Conservation (phyloP, 495 filamentous ascomycete species). For the Clavariopsis aquatica region DNA sequence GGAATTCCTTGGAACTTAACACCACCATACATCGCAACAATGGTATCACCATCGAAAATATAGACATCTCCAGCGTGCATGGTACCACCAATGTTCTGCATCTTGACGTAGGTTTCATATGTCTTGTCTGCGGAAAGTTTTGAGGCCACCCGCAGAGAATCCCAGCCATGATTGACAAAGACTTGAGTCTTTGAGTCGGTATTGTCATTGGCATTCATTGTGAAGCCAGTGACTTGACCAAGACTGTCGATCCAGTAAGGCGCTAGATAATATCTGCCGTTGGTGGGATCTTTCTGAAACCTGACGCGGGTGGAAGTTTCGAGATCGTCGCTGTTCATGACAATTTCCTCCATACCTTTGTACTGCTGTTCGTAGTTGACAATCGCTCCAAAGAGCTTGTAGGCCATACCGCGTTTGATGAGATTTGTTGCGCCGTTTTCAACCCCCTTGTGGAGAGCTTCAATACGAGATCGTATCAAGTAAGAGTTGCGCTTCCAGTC, state of each 20-base stretch:
- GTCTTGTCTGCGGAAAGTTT: conserved; percentile 62
- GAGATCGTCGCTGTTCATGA: conserved; percentile 67
- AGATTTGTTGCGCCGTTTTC: conserved; percentile 34
- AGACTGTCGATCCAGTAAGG: conserved; percentile 37
- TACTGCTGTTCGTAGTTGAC: conserved; percentile 71
- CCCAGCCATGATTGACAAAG: conserved; percentile 81
- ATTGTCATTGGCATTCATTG: conserved; percentile 75
- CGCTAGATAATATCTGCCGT: conserved; percentile 22
- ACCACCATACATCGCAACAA: conserved; percentile 39
- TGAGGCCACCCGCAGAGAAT: conserved; percentile 69
- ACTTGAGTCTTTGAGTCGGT: conserved; percentile 69
- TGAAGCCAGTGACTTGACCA: conserved; percentile 61
- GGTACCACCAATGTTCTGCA: conserved; percentile 51
- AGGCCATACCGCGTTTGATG: conserved; percentile 69
- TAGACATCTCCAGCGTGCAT: conserved; percentile 57
- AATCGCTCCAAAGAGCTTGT: conserved; percentile 71
- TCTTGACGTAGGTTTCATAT: conserved; percentile 72
- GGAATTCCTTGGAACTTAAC: conserved; percentile 39
- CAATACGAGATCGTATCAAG: conserved; percentile 51
- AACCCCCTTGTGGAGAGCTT: conserved; percentile 46
- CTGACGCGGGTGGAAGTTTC: conserved; percentile 71
- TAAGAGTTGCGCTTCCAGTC: conserved; percentile 55
- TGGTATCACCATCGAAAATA: conserved; percentile 35
- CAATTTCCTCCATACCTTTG: conserved; percentile 73
- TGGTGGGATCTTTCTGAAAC: conserved; percentile 28